These are phyloP conservation scores for Acanthamoeba healyi DNA, from an alignment of 208 protist genomes.

Conservation along the genomic window DNA sequence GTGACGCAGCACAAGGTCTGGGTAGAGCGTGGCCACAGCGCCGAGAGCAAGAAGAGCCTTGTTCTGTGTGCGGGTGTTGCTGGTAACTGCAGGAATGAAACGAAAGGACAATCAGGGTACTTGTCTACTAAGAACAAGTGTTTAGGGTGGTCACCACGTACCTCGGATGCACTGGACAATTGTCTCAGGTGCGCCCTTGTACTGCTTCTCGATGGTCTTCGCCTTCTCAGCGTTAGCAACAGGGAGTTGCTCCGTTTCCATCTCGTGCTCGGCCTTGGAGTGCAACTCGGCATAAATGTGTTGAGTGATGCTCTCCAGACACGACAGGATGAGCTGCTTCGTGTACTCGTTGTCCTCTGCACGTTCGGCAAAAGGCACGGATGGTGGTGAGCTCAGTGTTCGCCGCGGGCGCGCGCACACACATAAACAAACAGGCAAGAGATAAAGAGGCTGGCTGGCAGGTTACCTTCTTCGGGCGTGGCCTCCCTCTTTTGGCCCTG, in stretches of 20 bases:
- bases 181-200: neutral
- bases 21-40: conserved; percentile 27
- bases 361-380: neutral
- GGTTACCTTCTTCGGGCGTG: conserved; percentile 32
- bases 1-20: conserved; percentile 44
- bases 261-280: neutral
- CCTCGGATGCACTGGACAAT: conserved; percentile 72
- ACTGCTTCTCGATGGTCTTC: conserved; percentile 19
- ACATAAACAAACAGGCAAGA: neutral
- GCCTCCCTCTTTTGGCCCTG: conserved; percentile 56
- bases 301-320: conserved; percentile 40
- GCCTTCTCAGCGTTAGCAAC: neutral
- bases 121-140: no score
- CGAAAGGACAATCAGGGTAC: no score
- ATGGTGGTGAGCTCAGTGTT: no score
- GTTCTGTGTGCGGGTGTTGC: conserved; percentile 56
- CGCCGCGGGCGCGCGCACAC: no score
- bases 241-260: neutral
- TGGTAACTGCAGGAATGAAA: neutral
- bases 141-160: neutral
- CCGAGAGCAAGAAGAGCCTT: conserved; percentile 53
- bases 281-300: neutral
- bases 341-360: conserved; percentile 75
- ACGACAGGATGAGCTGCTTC: conserved; percentile 64
- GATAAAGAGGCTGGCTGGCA: neutral